Evolutionary conservation across 768 basidiomycete species (phyloP), one percentile per base, ranked within the genome.

Genomic region (Kwoniella heveanensis): DNA sequence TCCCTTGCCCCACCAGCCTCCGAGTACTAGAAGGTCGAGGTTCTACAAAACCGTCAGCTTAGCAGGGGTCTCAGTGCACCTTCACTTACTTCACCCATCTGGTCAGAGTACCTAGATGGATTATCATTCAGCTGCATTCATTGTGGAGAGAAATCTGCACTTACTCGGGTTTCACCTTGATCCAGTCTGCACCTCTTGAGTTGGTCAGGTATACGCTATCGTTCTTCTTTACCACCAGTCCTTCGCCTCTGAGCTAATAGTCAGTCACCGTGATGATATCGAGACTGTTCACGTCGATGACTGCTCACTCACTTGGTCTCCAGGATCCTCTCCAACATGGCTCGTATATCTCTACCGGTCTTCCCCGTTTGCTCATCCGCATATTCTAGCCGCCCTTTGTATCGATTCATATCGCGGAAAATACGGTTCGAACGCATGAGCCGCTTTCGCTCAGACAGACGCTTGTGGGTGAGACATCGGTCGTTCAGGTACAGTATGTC

Each of bases 171-270:
- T 81, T 81, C 27, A 88, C 88, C 82, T 99, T 99, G 73, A 95
- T 87, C 95, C 96, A 99, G 71, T 91, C 89, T 77, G 87, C 85
- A 70, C 90, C 91, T 62, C 96, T 84, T 1, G 90, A 92, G 70
- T 94, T 93, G 47, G 96, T 82, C 13, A 86, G 83, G 79, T 99
- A 99, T 65, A 87, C 84, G 0, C 89, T 86, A 24, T 85, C 81
- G 0, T 88, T 88, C 69, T 92, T 88, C 78, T 99, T 99, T 63
- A 98, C 85, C 8, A 98, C 89, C 13, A 99, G 82, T 0, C 96
- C 96, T 79, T 98, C 96, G 2, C 96, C 96, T 58, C 91, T 87
- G 21, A 10, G 13, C 21, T 4, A 24, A 53, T 49, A 44, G 30
- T 53, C n/a, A 39, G 17, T 47, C 48, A 10, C 47, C 17, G 6